phyloP scores from a whole-genome alignment of 768 basidiomycete species.

The Leccinum aurantiacum region DNA sequence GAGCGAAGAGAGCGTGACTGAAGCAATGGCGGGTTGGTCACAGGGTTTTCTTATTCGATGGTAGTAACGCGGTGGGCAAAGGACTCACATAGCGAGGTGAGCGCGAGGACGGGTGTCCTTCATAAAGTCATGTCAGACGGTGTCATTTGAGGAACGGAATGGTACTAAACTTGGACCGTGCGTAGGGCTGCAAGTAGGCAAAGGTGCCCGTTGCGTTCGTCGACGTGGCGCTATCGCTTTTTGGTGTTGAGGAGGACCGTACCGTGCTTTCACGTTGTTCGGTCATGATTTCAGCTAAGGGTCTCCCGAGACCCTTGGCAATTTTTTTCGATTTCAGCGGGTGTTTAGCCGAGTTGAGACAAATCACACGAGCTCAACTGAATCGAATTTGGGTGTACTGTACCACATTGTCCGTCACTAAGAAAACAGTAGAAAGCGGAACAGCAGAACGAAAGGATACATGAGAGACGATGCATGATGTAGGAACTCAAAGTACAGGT shows the following conservation, averaged over 20 bases:
- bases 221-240: not conserved
- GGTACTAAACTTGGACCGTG: constrained; percentile 33
- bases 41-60: not conserved
- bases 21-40: not conserved
- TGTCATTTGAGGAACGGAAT: not conserved
- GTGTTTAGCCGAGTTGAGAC: not conserved
- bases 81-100: constrained; percentile 37
- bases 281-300: constrained; percentile 5
- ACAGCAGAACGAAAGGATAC: constrained; percentile 12
- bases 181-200: constrained; percentile 28
- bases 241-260: not conserved
- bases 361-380: too few species aligned
- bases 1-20: constrained; percentile 39
- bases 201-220: constrained; percentile 25
- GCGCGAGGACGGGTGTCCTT: constrained; percentile 28
- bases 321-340: not conserved
- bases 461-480: not conserved
- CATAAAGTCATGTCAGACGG: constrained; percentile 15
- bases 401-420: constrained; percentile 16
- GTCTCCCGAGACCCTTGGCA: too few species aligned
- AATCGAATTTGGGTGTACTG: constrained; percentile 2
- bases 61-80: not conserved
- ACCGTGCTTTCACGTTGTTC: not conserved
- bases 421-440: not conserved
- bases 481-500: not conserved